These are phyloP conservation scores for Diaporthe sp. DNA, from an alignment of 2,329 filamentous ascomycete species.

Conservation along the genomic window DNA sequence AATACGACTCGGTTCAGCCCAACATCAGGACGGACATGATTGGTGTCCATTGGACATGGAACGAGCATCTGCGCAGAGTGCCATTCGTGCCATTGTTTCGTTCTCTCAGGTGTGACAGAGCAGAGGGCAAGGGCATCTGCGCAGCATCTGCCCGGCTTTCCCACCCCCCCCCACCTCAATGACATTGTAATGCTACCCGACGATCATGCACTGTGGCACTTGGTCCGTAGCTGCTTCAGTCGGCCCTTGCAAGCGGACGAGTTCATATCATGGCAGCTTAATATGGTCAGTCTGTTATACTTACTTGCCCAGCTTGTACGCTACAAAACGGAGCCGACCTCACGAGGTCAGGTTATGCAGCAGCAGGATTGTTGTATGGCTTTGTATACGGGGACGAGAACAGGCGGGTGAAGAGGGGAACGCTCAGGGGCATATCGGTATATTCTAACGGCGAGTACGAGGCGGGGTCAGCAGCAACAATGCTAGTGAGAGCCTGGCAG, in stretches of 20 bases:
- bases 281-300: not conserved
- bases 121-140: not conserved
- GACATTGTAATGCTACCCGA: not conserved
- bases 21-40: not conserved
- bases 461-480: not conserved
- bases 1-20: not conserved
- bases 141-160: not conserved
- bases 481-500: not conserved
- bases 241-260: not conserved
- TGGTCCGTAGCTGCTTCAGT: not conserved
- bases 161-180: not conserved
- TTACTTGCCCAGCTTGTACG: too few relatives aligned
- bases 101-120: not conserved
- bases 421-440: not conserved
- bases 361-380: too few relatives aligned
- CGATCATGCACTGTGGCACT: not conserved
- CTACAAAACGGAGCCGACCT: not conserved
- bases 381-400: not conserved
- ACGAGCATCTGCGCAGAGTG: not conserved
- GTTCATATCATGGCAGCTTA: not conserved
- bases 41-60: not conserved
- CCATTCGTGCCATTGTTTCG: not conserved
- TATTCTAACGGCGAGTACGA: not conserved
- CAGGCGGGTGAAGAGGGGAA: not conserved
- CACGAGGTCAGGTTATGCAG: not conserved